Evolutionary conservation across 139 green algal species (phyloP).

Genomic region (Astrephomene gubernaculifera): DNA sequence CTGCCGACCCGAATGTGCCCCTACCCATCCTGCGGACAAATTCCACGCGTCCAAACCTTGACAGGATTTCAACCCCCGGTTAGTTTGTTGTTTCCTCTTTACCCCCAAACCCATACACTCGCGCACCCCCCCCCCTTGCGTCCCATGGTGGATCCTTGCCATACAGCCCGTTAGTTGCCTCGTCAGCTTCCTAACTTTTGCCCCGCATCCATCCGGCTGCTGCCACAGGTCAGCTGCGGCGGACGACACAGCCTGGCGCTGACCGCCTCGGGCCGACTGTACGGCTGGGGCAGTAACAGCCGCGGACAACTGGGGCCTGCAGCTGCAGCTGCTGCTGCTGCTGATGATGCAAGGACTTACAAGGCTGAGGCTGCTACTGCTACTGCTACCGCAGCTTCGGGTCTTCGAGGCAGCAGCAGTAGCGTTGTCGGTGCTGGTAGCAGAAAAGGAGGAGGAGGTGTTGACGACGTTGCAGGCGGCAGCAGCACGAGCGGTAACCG

Average conservation of each 20-base stretch:
- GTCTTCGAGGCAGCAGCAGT: neutral
- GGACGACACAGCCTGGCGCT: conserved; percentile 33
- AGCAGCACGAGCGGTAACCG: too few species aligned
- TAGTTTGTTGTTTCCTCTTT: too few species aligned
- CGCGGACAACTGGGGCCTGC: neutral
- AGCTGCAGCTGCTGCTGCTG: neutral
- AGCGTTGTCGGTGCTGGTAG: neutral
- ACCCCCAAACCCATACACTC: too few species aligned
- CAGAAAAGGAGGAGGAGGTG: neutral
- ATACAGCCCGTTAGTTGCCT: too few species aligned
- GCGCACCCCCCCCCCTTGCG: too few species aligned
- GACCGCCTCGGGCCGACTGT: neutral
- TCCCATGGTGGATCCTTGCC: too few species aligned
- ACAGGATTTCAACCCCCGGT: too few species aligned
- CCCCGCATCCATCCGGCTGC: too few species aligned
- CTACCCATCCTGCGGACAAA: too few species aligned
- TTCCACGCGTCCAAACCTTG: too few species aligned
- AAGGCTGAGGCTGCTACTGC: neutral
- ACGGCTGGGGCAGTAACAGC: conserved; percentile 32
- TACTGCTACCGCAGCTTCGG: neutral
- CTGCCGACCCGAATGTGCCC: too few species aligned
- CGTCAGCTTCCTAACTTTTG: too few species aligned
- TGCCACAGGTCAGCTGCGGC: conserved; percentile 20
- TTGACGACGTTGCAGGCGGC: neutral
- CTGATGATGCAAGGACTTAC: neutral